Evolutionary conservation across 2,329 filamentous ascomycete species (phyloP), one percentile per base, ranked within the genome.

Genomic region (Amphichorda felina): DNA sequence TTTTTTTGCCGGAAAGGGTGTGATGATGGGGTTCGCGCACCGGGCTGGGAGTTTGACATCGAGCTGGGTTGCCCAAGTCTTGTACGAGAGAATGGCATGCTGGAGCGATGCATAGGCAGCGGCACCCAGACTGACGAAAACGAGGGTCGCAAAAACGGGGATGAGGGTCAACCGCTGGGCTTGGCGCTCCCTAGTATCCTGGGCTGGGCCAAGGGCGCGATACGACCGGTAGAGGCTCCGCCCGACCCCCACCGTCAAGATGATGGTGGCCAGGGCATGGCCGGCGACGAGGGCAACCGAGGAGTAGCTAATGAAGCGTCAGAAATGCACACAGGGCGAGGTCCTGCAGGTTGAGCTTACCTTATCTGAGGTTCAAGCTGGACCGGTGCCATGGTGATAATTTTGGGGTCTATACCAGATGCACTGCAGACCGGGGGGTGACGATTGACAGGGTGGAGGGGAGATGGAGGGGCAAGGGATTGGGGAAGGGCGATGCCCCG

Each of bases 41-140:
- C 54, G 54, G 19, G 39, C 33, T 3, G 66, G 64, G 3, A 60
- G 43, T 13, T 54, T 50, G 31, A 63, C 48, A 13, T 52, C 56
- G 35, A 54, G 54, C 30, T 57, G 45, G 33, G 56, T 48, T n/a
- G 61, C 65, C 69, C 70, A 73, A 22, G 60, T 51, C 28, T 57
- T 51, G 50, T 72, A 73, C 3, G 66, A 70, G 14, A 65, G 47
- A 5, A 55, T 50, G 34, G 61, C 61, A 45, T 65, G 65, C 21
- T 49, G 45, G 25, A 61, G 49, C 31, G 59, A 57, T 42, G 66
- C 61, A 41, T 63, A 66, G 3, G 54, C 55, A 4, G 66, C 60
- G 2, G 57, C 49, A 2, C 50, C 49, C 18, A 72, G 47, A 37
- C 68, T 68, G n/a, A 62, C 38, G 17, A 60, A 34, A 5, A 66